Base-by-base conservation (phyloP, 1,139 yeast genomes). In the Taiozyma onychis region DNA sequence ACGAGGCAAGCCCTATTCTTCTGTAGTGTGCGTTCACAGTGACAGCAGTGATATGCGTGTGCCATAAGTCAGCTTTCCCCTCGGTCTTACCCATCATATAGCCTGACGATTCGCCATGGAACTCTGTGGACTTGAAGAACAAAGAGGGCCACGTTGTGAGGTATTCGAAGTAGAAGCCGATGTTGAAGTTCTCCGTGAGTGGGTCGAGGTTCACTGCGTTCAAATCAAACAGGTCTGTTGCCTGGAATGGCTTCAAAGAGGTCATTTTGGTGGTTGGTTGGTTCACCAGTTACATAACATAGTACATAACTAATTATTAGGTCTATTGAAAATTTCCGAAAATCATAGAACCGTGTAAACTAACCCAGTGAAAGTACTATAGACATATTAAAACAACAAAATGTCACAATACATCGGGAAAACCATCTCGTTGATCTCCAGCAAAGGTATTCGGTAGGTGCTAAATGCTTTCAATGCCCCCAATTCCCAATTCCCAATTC, bases 41-140 rank as follows among this genome's bases (percentile, higher is more conserved):
- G 3, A 95, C 97, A 0, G 99, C 99, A 0, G 98, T 90, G 51
- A 95, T 90, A 67, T 95, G 99, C 0, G 96, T 82, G 64, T 95
- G 99, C 96, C 97, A 93, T 57, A 90, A 95, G 49, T 77, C 80
- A 18, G 77, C 80, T 24, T 73, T 71, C 1, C 99, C 99, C 67
- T 95, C 99, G 3, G 96, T 85, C 67, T 95, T 95, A n/a, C 95
- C 99, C 81, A 95, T 83, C 95, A 95, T 84, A 62, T 86, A 86
- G 0, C 93, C 95, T 45, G 85, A 80, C 22, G 28, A 16, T 6
- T 79, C 73, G 44, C 70, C 53, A 34, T 51, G 46, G 34, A 53
- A 52, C 65, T 83, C 80, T 7, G 69, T 69, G 14, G 91, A 80
- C 65, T 88, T 87, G 76, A 90, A 91, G 68, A 91, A 87, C 51